Conservation (phyloP, 2,329 filamentous ascomycete species). For the Mycosphaerella sp. region DNA sequence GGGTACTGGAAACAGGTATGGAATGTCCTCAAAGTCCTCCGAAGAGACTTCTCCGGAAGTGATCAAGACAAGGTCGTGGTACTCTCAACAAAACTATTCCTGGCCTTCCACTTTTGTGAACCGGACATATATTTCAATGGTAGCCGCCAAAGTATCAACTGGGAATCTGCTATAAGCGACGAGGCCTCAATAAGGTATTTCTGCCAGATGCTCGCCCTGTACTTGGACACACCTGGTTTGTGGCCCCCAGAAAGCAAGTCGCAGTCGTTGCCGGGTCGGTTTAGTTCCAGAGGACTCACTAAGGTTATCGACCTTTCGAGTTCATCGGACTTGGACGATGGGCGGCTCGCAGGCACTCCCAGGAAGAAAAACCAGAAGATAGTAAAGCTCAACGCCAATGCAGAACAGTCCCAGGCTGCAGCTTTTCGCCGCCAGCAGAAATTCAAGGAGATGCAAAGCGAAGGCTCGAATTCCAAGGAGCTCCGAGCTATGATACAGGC, state of each 20-base stretch:
- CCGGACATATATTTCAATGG: conserved; percentile 6
- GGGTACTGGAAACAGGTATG: conserved; percentile 1
- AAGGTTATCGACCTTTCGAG: conserved; percentile 11
- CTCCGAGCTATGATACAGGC: conserved; percentile 20
- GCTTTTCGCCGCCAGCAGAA: conserved; percentile 19
- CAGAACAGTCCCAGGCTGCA: conserved; percentile 17
- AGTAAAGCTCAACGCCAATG: conserved; percentile 13
- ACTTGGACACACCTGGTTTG: conserved; percentile 13
- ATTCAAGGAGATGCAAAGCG: conserved; percentile 17
- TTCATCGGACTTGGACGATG: conserved; percentile 17
- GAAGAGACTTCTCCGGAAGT: not conserved
- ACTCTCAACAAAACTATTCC: conserved; percentile 12
- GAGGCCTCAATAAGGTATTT: not conserved
- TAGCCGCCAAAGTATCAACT: not conserved
- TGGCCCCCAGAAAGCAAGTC: conserved; percentile 8
- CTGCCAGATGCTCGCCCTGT: conserved; percentile 5
- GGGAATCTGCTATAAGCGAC: not conserved
- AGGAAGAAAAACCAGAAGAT: conserved; percentile 20
- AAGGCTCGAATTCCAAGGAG: conserved; percentile 20
- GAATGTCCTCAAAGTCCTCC: conserved; percentile 1
- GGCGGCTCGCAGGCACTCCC: not conserved
- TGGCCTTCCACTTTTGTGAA: conserved; percentile 10
- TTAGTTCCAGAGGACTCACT: not conserved
- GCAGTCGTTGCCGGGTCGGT: not conserved
- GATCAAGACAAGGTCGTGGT: conserved; percentile 4